Percentiles rank a stretch among this genome's conserved stretches.
Conservation (phyloP, 495 filamentous ascomycete species). For the Lichenothelia convexa region DNA sequence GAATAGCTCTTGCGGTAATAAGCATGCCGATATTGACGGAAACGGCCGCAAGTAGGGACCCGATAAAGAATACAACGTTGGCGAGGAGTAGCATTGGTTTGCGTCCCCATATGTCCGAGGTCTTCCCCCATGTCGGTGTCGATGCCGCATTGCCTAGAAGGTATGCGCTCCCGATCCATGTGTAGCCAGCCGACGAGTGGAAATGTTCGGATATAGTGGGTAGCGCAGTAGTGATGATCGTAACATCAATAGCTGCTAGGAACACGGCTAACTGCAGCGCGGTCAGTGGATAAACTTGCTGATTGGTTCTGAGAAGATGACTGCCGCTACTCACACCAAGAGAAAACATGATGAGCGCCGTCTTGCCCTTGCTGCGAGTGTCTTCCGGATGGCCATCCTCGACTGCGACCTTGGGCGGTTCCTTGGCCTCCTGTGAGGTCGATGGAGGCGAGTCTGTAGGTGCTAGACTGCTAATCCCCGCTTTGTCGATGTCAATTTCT, state of each 20-base stretch:
- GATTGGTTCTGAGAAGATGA: not conserved
- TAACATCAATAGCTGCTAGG: slow-evolving; percentile 22
- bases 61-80: slow-evolving; percentile 56
- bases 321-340: slow-evolving; percentile 8
- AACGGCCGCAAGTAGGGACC: slow-evolving; percentile 52
- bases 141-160: slow-evolving; percentile 47
- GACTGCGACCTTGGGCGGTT: not conserved
- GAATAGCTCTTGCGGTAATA: slow-evolving; percentile 55
- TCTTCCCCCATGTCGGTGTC: slow-evolving; percentile 63
- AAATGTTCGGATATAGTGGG: slow-evolving; percentile 30
- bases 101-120: slow-evolving; percentile 72
- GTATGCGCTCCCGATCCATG: slow-evolving; percentile 36
- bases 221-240: slow-evolving; percentile 32
- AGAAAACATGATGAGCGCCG: slow-evolving; percentile 21
- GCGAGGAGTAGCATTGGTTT: slow-evolving; percentile 62
- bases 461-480: no score
- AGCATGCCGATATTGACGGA: slow-evolving; percentile 54
- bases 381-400: slow-evolving; percentile 2
- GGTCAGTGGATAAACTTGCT: not conserved
- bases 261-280: slow-evolving; percentile 19
- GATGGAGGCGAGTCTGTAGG: no score
- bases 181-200: slow-evolving; percentile 28
- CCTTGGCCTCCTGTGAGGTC: not conserved
- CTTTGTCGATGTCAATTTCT: no score
- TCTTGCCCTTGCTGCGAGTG: slow-evolving; percentile 17